Evolutionary conservation across 306 rosid species (phyloP).

Genomic region (Glycine soja): DNA sequence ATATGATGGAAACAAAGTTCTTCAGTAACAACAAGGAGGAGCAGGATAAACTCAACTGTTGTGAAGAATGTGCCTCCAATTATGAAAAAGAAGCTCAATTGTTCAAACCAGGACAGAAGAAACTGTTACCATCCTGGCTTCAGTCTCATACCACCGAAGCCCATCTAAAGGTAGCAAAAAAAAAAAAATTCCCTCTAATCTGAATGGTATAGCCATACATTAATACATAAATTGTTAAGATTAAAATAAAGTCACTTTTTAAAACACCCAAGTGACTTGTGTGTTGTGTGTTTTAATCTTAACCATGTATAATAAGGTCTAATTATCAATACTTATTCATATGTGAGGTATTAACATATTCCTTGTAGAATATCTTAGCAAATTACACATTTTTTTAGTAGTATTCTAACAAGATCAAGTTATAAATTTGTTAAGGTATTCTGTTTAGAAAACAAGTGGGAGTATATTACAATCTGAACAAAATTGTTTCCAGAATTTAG

Average conservation of each 20-base stretch:
- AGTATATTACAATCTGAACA: too few species aligned
- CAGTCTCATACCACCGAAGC: conserved; percentile 69
- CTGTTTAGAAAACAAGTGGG: too few species aligned
- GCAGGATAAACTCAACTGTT: conserved; percentile 63
- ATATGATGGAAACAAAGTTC: conserved; percentile 61
- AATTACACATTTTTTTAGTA: neutral
- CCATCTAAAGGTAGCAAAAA: conserved; percentile 68
- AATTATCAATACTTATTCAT: neutral
- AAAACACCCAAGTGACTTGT: too few species aligned
- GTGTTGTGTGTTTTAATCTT: too few species aligned
- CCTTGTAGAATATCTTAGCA: neutral
- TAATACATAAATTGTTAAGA: neutral
- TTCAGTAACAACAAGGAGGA: conserved; percentile 58
- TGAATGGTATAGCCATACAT: neutral
- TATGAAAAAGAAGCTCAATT: conserved; percentile 79
- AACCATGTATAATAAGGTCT: too few species aligned
- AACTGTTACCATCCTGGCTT: conserved; percentile 88
- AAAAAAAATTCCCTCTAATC: neutral
- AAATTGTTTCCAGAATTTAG: neutral
- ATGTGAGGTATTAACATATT: neutral
- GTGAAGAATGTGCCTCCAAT: conserved; percentile 76
- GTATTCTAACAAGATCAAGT: neutral
- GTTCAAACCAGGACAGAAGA: conserved; percentile 71
- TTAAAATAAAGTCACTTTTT: neutral
- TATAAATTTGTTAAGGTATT: neutral